phyloP scores from a whole-genome alignment of 164 flowering plant genomes.

The Protea cynaroides region DNA sequence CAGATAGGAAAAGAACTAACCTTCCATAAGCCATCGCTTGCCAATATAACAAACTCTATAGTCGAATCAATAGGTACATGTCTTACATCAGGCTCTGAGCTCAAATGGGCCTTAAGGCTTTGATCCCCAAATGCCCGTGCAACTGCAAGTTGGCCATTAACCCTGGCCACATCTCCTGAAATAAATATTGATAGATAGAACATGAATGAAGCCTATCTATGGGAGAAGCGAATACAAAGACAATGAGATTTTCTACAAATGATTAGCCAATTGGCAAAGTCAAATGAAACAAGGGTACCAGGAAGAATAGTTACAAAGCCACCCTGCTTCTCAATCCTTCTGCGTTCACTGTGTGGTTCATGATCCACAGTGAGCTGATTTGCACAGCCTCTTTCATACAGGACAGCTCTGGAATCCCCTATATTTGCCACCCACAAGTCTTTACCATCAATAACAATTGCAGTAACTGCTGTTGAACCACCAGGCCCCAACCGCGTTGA shows the following conservation, averaged over 20 bases:
- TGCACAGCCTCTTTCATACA: slow-evolving; percentile 43
- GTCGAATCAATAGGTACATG: slow-evolving; percentile 34
- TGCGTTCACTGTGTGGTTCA: slow-evolving; percentile 54
- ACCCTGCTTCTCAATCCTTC: slow-evolving; percentile 53
- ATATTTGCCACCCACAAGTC: slow-evolving; percentile 57
- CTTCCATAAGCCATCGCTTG: slow-evolving; percentile 90
- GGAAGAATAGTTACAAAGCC: slow-evolving; percentile 64
- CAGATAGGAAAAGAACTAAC: slow-evolving; percentile 25
- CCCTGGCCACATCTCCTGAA: slow-evolving; percentile 80
- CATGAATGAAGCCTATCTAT: background rate
- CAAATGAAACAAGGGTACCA: slow-evolving; percentile 23
- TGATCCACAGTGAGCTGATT: slow-evolving; percentile 62
- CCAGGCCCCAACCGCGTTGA: slow-evolving; percentile 50
- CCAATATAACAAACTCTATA: slow-evolving; percentile 54
- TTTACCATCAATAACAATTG: slow-evolving; percentile 58
- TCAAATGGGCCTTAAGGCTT: slow-evolving; percentile 67
- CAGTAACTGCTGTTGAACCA: slow-evolving; percentile 77
- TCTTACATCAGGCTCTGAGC: slow-evolving; percentile 64
- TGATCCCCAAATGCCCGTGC: slow-evolving; percentile 83
- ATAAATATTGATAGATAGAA: slow-evolving; percentile 5
- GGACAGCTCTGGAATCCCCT: slow-evolving; percentile 68
- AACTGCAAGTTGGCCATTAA: slow-evolving; percentile 81
- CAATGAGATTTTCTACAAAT: background rate
- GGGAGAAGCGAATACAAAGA: no score
- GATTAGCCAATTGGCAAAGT: background rate